These are phyloP conservation scores for Tolypocladium guangdongense DNA, from an alignment of 2,329 filamentous ascomycete species.

Conservation along the genomic window DNA sequence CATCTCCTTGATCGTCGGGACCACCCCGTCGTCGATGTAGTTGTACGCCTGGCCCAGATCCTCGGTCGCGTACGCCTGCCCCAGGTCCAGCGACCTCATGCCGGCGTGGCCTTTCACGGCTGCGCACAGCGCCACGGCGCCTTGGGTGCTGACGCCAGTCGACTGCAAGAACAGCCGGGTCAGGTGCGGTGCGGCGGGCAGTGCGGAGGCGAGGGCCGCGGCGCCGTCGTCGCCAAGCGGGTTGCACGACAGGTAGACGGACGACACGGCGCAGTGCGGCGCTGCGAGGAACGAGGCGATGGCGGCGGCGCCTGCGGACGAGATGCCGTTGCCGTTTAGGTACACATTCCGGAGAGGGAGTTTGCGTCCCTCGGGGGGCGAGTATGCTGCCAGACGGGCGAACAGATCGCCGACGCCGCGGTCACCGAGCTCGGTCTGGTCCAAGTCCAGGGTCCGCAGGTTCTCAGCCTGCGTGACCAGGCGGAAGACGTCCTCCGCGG, in stretches of 20 bases:
- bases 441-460: constrained; percentile 39
- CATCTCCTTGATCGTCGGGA: constrained; percentile 21
- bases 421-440: constrained; percentile 40
- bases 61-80: constrained; percentile 34
- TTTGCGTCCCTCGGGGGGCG: constrained; percentile 14
- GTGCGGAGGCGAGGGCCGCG: constrained; percentile 17
- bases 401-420: constrained; percentile 33
- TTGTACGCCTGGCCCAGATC: constrained; percentile 36
- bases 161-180: constrained; percentile 29
- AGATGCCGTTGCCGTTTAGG: constrained; percentile 25
- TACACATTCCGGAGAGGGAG: constrained; percentile 25
- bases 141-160: constrained; percentile 28
- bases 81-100: constrained; percentile 29
- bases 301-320: constrained; percentile 15
- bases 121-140: constrained; percentile 25
- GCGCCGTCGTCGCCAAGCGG: constrained; percentile 23
- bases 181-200: constrained; percentile 21
- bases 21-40: constrained; percentile 28
- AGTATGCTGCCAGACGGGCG: constrained; percentile 19
- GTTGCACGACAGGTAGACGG: constrained; percentile 26
- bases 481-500: constrained; percentile 28
- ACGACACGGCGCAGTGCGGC: constrained; percentile 21
- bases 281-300: constrained; percentile 21
- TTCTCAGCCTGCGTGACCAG: constrained; percentile 31
- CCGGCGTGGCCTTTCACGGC: constrained; percentile 22